These are phyloP conservation scores for Rhazya stricta DNA, from an alignment of 257 asterid species.

Conservation along the genomic window DNA sequence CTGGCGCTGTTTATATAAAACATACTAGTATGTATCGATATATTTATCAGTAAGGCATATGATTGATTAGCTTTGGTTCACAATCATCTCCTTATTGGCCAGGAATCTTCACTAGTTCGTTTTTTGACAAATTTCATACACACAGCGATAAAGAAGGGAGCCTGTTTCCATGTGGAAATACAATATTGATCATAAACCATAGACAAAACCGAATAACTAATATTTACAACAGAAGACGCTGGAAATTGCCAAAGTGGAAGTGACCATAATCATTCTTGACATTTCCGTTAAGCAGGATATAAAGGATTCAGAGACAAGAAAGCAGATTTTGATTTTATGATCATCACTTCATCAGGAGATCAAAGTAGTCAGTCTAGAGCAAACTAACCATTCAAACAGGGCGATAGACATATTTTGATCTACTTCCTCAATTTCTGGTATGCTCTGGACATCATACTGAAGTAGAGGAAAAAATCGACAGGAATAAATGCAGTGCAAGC, in stretches of 20 bases:
- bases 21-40: too few species aligned
- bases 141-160: conserved; percentile 87
- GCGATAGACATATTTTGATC: conserved; percentile 65
- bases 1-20: conserved; percentile 37
- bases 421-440: conserved; percentile 81
- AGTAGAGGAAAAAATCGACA: too few species aligned
- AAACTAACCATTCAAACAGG: conserved; percentile 90
- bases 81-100: conserved; percentile 65
- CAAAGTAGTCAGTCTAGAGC: neutral
- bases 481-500: neutral
- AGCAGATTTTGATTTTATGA: neutral
- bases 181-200: neutral
- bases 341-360: too few species aligned
- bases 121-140: conserved; percentile 48
- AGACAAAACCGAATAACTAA: neutral
- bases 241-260: conserved; percentile 79
- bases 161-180: conserved; percentile 22
- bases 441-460: conserved; percentile 72
- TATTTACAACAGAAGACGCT: too few species aligned
- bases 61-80: conserved; percentile 61
- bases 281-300: conserved; percentile 95
- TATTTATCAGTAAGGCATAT: too few species aligned
- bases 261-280: conserved; percentile 85
- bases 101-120: conserved; percentile 54
- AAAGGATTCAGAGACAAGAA: too few species aligned